Evolutionary conservation across 2,329 filamentous ascomycete genomes (phyloP).

Genomic region (Verticillium zaregamsianum): DNA sequence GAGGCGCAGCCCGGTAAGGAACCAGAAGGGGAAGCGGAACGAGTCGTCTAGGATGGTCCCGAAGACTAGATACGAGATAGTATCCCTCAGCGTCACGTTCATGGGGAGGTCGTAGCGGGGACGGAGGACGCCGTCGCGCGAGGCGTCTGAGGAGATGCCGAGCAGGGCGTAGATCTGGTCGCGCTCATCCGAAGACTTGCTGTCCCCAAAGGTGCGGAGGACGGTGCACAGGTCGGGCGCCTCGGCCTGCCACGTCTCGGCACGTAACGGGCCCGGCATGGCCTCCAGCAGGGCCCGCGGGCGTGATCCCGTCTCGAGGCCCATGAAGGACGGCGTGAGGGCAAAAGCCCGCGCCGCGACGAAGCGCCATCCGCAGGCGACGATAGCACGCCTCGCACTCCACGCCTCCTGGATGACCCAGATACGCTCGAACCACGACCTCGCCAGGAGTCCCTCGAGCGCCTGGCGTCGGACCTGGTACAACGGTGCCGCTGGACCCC

Average conservation of each 20-base stretch:
- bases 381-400: background rate
- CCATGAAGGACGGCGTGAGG: background rate
- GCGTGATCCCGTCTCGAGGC: background rate
- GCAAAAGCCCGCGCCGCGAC: slow-evolving; percentile 1
- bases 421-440: background rate
- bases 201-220: background rate
- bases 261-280: background rate
- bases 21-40: background rate
- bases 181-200: background rate
- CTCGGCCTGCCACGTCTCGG: background rate
- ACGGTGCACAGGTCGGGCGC: background rate
- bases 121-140: background rate
- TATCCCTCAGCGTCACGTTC: background rate
- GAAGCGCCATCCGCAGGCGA: background rate
- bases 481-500: background rate
- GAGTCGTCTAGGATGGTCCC: background rate
- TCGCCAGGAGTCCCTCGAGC: background rate
- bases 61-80: background rate
- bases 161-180: slow-evolving; percentile 3
- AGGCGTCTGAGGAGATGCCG: slow-evolving; percentile 1
- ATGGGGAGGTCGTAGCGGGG: background rate
- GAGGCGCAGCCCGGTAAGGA: background rate
- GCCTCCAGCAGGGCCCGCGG: background rate
- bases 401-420: slow-evolving; percentile 7
- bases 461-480: background rate